These are phyloP conservation scores for Astrocystis sublimbata DNA, from an alignment of 495 filamentous ascomycete genomes.

Conservation along the genomic window DNA sequence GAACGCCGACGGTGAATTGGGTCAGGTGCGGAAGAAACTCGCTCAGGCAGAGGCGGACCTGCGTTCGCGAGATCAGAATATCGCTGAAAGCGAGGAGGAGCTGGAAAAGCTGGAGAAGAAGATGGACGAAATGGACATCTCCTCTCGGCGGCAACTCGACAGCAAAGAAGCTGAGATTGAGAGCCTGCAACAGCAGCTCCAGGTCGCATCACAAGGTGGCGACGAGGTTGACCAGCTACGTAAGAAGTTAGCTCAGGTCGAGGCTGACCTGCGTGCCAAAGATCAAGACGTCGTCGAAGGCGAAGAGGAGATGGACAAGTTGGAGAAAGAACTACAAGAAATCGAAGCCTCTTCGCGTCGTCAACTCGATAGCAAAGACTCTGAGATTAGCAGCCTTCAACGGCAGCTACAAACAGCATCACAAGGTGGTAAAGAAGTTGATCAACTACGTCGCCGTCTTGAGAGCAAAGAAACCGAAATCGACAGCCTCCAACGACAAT, in stretches of 20 bases:
- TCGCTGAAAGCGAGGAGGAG: slow-evolving; percentile 46
- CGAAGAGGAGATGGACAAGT: slow-evolving; percentile 46
- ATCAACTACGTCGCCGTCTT: slow-evolving; percentile 34
- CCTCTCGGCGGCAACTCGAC: slow-evolving; percentile 18
- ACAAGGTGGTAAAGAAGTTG: not conserved
- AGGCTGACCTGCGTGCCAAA: slow-evolving; percentile 1
- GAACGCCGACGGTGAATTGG: not conserved
- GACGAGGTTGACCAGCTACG: slow-evolving; percentile 53
- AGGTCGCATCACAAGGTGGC: slow-evolving; percentile 30
- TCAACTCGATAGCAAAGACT: not conserved
- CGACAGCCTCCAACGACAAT: not conserved
- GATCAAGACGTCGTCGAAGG: slow-evolving; percentile 24
- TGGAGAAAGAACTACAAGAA: slow-evolving; percentile 21
- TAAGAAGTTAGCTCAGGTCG: slow-evolving; percentile 55
- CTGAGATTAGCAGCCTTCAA: not conserved
- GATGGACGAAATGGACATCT: slow-evolving; percentile 23
- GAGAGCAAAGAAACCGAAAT: slow-evolving; percentile 29
- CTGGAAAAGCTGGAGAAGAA: slow-evolving; percentile 66
- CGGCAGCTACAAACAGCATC: not conserved
- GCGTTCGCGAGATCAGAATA: not conserved
- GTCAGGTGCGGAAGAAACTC: not conserved
- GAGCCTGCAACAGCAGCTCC: slow-evolving; percentile 36
- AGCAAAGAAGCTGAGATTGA: slow-evolving; percentile 49
- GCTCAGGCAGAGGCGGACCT: not conserved
- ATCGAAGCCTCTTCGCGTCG: not conserved